phyloP scores from a whole-genome alignment of 139 green algal species.

The Asterochloris erici region DNA sequence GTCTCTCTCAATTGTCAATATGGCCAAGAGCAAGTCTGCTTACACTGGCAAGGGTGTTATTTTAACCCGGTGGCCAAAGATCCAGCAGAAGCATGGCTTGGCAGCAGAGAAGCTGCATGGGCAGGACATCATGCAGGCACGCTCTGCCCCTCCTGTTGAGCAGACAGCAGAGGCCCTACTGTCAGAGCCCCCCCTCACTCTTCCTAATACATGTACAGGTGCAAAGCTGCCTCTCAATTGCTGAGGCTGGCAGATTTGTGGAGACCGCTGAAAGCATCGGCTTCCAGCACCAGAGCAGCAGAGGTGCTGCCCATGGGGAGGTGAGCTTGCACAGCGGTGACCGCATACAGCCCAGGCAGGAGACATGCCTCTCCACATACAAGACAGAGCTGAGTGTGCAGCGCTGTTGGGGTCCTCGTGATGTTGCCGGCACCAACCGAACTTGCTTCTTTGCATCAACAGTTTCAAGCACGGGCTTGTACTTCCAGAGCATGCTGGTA shows the following conservation, averaged over 20 bases:
- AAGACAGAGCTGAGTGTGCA: no score
- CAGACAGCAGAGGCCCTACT: no score
- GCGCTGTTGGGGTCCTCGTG: not conserved
- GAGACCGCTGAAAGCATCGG: constrained; percentile 26
- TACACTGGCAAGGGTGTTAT: no score
- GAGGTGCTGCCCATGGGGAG: constrained; percentile 51
- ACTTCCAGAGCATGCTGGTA: no score
- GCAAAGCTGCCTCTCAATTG: constrained; percentile 1
- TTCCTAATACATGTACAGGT: not conserved
- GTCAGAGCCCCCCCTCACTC: no score
- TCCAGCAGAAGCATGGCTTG: not conserved
- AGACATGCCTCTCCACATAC: no score
- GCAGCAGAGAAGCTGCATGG: not conserved
- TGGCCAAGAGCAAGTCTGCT: no score
- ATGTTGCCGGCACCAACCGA: not conserved
- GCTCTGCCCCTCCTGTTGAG: not conserved
- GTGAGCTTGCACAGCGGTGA: constrained; percentile 11
- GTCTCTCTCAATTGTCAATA: no score
- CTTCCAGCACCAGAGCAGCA: constrained; percentile 52
- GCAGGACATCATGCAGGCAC: constrained; percentile 5
- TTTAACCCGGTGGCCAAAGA: not conserved
- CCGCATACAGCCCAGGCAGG: no score
- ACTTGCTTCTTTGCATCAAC: not conserved
- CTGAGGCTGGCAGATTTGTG: constrained; percentile 8
- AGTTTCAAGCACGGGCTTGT: not conserved